A percentile compares a stretch with the other conserved stretches of the same genome.
phyloP scores from a whole-genome alignment of 768 basidiomycete genomes.

The Suillus americanus region DNA sequence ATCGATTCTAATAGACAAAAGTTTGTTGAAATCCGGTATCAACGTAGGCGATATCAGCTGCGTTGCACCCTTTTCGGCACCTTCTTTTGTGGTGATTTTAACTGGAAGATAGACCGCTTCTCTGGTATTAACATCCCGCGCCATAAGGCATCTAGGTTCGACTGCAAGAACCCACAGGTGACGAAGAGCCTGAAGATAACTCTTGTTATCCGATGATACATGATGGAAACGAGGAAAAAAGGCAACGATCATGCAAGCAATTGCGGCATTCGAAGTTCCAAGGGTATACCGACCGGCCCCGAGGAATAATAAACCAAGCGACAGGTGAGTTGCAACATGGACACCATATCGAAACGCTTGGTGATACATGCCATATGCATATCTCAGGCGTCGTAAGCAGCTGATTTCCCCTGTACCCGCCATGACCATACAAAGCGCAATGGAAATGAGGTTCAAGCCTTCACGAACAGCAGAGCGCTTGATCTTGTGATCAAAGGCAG shows the following conservation, averaged over 20 bases:
- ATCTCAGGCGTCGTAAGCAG: conserved; percentile 81
- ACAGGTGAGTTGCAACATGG: conserved; percentile 88
- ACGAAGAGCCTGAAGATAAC: conserved; percentile 88
- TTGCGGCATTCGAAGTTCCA: conserved; percentile 88
- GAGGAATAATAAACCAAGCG: conserved; percentile 89
- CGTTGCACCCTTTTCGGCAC: conserved; percentile 57
- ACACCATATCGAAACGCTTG: conserved; percentile 81
- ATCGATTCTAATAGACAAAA: conserved; percentile 83
- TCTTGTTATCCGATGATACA: conserved; percentile 81
- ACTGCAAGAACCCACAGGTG: conserved; percentile 96
- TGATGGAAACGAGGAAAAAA: conserved; percentile 91
- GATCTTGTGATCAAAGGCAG: conserved; percentile 85
- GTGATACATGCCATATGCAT: conserved; percentile 85
- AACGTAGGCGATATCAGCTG: conserved; percentile 91
- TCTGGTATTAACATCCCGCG: conserved; percentile 87
- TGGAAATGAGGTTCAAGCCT: conserved; percentile 83
- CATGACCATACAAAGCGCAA: conserved; percentile 91
- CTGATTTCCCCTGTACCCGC: conserved; percentile 95
- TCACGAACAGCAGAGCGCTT: conserved; percentile 85
- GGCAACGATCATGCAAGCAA: conserved; percentile 85
- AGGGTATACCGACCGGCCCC: conserved; percentile 91
- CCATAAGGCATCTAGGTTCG: conserved; percentile 90
- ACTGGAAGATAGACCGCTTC: conserved; percentile 93
- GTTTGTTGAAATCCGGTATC: conserved; percentile 82
- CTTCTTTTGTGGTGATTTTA: conserved; percentile 79